Evolutionary conservation across 371 early-diverging fungal species (phyloP).

Genomic region (Spraguea lophii): DNA sequence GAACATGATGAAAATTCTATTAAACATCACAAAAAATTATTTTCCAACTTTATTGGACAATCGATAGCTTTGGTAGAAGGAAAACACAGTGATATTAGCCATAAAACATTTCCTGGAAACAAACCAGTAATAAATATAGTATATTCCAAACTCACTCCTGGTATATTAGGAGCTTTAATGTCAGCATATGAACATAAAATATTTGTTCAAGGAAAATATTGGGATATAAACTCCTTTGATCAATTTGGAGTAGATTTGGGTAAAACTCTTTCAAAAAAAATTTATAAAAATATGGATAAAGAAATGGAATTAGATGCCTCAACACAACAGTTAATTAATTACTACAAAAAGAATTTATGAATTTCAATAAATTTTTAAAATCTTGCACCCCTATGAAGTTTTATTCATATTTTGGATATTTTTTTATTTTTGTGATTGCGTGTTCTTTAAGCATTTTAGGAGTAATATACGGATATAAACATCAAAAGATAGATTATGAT

Average conservation of each 20-base stretch:
- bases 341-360: constrained; percentile 43
- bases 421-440: no score
- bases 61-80: constrained; percentile 86
- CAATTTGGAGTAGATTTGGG: constrained; percentile 98
- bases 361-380: no score
- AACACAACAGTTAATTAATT: constrained; percentile 77
- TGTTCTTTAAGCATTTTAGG: no score
- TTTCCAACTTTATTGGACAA: constrained; percentile 94
- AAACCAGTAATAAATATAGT: constrained; percentile 79
- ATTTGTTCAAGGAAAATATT: constrained; percentile 83
- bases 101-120: constrained; percentile 82
- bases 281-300: constrained; percentile 72
- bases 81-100: constrained; percentile 54
- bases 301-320: no score
- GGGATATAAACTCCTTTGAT: constrained; percentile 80
- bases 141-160: constrained; percentile 69
- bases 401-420: no score
- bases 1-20: constrained; percentile 4
- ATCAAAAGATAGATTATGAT: no score
- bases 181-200: constrained; percentile 98
- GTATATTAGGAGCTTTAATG: constrained; percentile 69
- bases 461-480: no score
- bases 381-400: no score
- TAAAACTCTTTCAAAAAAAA: constrained; percentile 84
- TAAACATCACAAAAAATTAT: constrained; percentile 69